These are phyloP conservation scores for Erigeron philadelphicus DNA, from an alignment of 140 eudicot genomes.

Conservation along the genomic window DNA sequence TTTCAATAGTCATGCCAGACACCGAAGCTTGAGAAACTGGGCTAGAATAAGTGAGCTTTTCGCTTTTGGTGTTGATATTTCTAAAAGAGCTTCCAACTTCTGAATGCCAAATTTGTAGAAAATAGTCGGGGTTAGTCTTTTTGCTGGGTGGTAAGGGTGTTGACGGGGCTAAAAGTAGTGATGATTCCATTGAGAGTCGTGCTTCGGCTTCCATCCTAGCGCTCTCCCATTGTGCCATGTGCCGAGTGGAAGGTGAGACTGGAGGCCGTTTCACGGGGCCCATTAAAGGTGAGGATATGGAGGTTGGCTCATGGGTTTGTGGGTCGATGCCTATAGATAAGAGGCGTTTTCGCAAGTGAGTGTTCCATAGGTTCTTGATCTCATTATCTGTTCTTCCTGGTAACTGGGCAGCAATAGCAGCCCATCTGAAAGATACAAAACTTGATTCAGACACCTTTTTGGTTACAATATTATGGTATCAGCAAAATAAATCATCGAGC, in stretches of 20 bases:
- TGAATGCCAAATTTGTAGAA: constrained; percentile 74
- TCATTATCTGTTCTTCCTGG: constrained; percentile 98
- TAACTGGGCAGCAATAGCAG: constrained; percentile 86
- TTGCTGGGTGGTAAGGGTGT: constrained; percentile 25
- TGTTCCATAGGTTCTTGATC: constrained; percentile 96
- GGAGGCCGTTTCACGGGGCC: constrained; percentile 45
- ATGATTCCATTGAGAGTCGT: constrained; percentile 73
- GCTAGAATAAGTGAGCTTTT: constrained; percentile 35
- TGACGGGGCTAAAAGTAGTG: constrained; percentile 28
- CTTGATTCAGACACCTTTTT: neutral
- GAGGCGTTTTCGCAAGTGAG: constrained; percentile 75
- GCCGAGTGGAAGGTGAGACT: constrained; percentile 73
- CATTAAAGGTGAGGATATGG: constrained; percentile 27
- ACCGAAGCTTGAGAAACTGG: constrained; percentile 61
- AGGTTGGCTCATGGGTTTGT: constrained; percentile 66
- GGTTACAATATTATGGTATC: neutral
- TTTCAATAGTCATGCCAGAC: constrained; percentile 55
- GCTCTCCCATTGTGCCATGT: constrained; percentile 99
- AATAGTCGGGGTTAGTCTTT: constrained; percentile 37
- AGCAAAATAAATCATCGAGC: neutral
- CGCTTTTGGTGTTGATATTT: constrained; percentile 31
- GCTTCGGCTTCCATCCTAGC: constrained; percentile 97
- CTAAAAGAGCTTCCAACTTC: constrained; percentile 83
- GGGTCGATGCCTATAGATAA: constrained; percentile 79
- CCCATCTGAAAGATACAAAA: constrained; percentile 62